Evolutionary conservation across 306 rosid genomes (phyloP), one percentile per base, ranked within the genome.

Genomic region (Luffa acutangula): DNA sequence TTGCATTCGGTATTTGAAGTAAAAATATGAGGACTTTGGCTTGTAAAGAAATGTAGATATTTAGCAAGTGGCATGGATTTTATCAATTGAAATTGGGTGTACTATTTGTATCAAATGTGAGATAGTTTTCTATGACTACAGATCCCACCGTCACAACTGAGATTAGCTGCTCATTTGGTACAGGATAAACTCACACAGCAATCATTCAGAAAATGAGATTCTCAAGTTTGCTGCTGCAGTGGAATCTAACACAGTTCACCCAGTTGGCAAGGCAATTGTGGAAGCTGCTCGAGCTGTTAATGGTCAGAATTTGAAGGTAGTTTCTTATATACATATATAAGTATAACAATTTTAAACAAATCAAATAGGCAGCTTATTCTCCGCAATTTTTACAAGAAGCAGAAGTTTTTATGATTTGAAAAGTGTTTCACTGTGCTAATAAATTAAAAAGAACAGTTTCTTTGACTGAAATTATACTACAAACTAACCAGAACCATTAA

Each of bases 181-280:
- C 89, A 87, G 94, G 81, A 81, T 82, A 83, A 80, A 87, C 79
- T 78, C 84, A 25, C 81, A 81, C 72, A 81, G 78, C 82, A 67
- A 80, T 51, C 87, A 86, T 90, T 86, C 97, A 67, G 93, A 92
- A 84, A 84, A 77, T 75, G 98, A 94, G 80, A 83, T 94, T 87
- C 85, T 94, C 62, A 88, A 85, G 84, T 85, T 92, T 75, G 98
- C 98, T 70, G 97, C 98, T 85, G 97, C 87, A 9, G 97, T 94
- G 48, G 98, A 94, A 85, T 87, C 93, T 71, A 94, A 92, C 83
- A 92, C 98, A 75, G 81, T 91, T 81, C 98, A 94, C 85, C 98
- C 98, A 56, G 88, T 94, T 65, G 98, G 94, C 18, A 94, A 89
- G 87, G 98, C 98, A 21, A 92, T 94, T 80, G 95, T 94, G 73